These are phyloP conservation scores for Vigna hirtella DNA, from an alignment of 306 rosid genomes.

Conservation along the genomic window DNA sequence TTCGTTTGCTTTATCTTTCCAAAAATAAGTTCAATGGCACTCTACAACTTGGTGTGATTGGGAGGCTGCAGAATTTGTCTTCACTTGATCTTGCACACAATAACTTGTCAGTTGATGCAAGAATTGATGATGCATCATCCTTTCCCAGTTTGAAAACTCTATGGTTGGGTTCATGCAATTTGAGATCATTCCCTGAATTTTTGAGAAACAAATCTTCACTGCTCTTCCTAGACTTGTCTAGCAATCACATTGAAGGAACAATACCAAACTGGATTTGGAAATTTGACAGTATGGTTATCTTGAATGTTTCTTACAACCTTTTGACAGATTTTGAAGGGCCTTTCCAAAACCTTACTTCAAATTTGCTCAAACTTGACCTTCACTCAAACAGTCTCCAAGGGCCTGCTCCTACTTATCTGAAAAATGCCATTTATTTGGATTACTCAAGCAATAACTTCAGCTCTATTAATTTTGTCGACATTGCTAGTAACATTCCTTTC, in stretches of 20 bases:
- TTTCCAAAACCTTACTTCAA: background rate
- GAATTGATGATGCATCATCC: background rate
- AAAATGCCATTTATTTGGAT: background rate
- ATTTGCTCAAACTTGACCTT: constrained; percentile 14
- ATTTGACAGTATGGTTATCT: background rate
- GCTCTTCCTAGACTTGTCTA: background rate
- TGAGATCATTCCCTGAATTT: constrained; percentile 8
- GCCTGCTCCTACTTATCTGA: background rate
- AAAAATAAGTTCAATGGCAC: constrained; percentile 52
- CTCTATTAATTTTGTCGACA: background rate
- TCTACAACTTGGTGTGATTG: background rate
- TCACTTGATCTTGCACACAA: constrained; percentile 1
- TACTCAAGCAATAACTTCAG: constrained; percentile 41
- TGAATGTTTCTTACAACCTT: background rate
- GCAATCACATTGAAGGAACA: background rate
- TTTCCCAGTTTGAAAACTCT: constrained; percentile 17
- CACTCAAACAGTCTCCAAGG: constrained; percentile 43
- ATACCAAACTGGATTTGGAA: background rate
- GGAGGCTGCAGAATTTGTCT: constrained; percentile 6
- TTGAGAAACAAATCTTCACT: background rate
- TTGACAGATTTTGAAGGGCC: constrained; percentile 17
- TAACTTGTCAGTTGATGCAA: constrained; percentile 16
- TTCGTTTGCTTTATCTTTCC: background rate
- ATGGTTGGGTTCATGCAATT: constrained; percentile 13
- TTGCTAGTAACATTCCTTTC: background rate